Evolutionary conservation across 768 basidiomycete species (phyloP).

Genomic region (Boletus tomentosulus): DNA sequence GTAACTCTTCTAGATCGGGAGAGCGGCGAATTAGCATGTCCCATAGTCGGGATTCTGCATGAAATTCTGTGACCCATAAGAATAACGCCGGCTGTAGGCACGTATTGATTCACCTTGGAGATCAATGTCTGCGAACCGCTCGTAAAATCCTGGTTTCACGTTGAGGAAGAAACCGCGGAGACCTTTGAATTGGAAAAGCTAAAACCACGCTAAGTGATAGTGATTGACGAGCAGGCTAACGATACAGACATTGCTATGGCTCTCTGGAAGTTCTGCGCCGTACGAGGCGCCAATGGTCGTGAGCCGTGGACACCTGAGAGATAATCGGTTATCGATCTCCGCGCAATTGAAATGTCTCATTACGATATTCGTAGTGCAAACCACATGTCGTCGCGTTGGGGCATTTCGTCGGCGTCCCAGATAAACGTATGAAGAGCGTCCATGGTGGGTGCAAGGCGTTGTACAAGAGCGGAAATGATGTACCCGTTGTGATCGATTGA

Average conservation of each 20-base stretch:
- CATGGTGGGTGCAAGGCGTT: slow-evolving; percentile 47
- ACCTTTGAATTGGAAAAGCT: slow-evolving; percentile 69
- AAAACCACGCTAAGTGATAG: not conserved
- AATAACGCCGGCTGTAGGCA: not conserved
- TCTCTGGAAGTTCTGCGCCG: slow-evolving; percentile 53
- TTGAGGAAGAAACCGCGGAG: slow-evolving; percentile 59
- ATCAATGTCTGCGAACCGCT: slow-evolving; percentile 49
- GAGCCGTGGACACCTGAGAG: slow-evolving; percentile 59
- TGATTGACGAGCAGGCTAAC: not conserved
- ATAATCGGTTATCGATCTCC: not conserved
- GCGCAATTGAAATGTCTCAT: slow-evolving; percentile 13
- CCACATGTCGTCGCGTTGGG: slow-evolving; percentile 76
- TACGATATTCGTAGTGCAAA: slow-evolving; percentile 65
- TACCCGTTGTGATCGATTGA: slow-evolving; percentile 19
- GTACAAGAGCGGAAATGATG: slow-evolving; percentile 49
- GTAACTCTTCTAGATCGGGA: slow-evolving; percentile 62
- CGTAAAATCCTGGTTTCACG: slow-evolving; percentile 59
- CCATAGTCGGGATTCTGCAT: slow-evolving; percentile 43
- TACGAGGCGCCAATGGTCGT: slow-evolving; percentile 59
- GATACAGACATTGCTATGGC: slow-evolving; percentile 57
- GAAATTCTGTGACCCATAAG: slow-evolving; percentile 21
- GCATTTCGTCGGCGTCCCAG: slow-evolving; percentile 67
- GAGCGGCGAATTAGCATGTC: slow-evolving; percentile 65
- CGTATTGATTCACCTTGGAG: slow-evolving; percentile 45
- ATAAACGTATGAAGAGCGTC: slow-evolving; percentile 64